Percentiles rank a stretch among this genome's conserved stretches.
Evolutionary conservation across 2,329 filamentous ascomycete genomes (phyloP).

Genomic region (Cercospora beticola): DNA sequence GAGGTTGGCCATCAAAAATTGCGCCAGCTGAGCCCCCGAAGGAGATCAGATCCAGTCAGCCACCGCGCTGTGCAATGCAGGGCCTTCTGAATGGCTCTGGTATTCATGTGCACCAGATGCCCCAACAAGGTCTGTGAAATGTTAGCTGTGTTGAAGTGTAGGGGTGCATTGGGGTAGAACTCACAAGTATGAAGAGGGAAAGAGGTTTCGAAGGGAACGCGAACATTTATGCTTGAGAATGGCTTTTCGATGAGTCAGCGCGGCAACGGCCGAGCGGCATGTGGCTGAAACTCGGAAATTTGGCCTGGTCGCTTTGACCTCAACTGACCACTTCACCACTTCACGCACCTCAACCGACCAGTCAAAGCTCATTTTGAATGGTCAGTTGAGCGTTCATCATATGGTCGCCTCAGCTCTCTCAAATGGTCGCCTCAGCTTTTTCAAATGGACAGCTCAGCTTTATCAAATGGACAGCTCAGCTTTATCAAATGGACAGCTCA

Average conservation of each 20-base stretch:
- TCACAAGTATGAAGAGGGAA: background rate
- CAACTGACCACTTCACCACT: background rate
- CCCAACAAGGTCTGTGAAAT: background rate
- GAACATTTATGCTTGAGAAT: background rate
- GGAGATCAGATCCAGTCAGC: constrained; percentile 10
- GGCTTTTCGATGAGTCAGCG: background rate
- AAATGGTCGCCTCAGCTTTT: background rate
- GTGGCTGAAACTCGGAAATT: background rate
- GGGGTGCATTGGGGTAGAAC: background rate
- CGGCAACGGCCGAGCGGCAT: background rate
- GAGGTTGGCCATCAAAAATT: background rate
- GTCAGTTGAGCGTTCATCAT: background rate
- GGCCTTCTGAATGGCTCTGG: constrained; percentile 3
- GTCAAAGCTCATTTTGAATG: background rate
- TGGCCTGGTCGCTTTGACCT: background rate
- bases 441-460: background rate
- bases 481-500: background rate
- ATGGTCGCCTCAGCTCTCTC: background rate
- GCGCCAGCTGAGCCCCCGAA: constrained; percentile 6
- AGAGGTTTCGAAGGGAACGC: background rate
- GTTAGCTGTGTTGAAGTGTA: background rate
- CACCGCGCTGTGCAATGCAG: constrained; percentile 18
- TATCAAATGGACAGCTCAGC: no score
- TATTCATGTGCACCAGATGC: constrained; percentile 3
- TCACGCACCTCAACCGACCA: background rate